A percentile compares a stretch with the other conserved stretches of the same genome.
Conservation (phyloP, 805 yeast genomes). For the Metschnikowia cerradonensis region DNA sequence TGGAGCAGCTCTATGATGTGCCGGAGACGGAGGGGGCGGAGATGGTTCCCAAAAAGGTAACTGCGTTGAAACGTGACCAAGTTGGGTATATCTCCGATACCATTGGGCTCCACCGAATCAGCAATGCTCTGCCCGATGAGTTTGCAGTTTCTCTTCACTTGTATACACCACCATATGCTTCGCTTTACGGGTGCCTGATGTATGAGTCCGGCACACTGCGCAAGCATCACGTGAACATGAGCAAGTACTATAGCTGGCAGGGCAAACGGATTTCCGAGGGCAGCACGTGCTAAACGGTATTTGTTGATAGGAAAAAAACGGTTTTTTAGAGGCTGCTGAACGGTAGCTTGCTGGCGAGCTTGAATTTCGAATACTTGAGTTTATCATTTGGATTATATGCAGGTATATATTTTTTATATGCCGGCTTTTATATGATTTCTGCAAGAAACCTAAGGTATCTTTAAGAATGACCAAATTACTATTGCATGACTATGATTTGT, state of each 20-base stretch:
- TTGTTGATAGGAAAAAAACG: too few relatives aligned
- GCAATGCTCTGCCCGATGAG: slow-evolving; percentile 41
- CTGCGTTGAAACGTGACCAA: slow-evolving; percentile 33
- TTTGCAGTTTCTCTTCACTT: slow-evolving; percentile 63
- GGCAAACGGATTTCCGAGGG: slow-evolving; percentile 33
- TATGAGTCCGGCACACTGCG: slow-evolving; percentile 48
- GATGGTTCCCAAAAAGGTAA: slow-evolving; percentile 23
- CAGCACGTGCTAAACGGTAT: slow-evolving; percentile 14
- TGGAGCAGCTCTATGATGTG: slow-evolving; percentile 53
- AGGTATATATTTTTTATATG: too few relatives aligned
- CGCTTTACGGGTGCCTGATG: slow-evolving; percentile 51
- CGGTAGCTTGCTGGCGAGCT: background rate
- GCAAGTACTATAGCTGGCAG: slow-evolving; percentile 58
- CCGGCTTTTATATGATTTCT: too few relatives aligned
- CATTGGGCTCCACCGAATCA: slow-evolving; percentile 63
- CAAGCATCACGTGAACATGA: slow-evolving; percentile 53
- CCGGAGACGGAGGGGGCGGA: slow-evolving; percentile 35
- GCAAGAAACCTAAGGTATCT: too few relatives aligned
- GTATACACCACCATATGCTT: slow-evolving; percentile 75
- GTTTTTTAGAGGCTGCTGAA: background rate
- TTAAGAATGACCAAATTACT: too few relatives aligned
- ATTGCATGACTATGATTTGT: too few relatives aligned
- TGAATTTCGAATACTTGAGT: too few relatives aligned
- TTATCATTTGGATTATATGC: too few relatives aligned
- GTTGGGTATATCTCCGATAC: slow-evolving; percentile 65